These are phyloP conservation scores for Calonectria naviculata DNA, from an alignment of 2,329 filamentous ascomycete genomes.

Conservation along the genomic window DNA sequence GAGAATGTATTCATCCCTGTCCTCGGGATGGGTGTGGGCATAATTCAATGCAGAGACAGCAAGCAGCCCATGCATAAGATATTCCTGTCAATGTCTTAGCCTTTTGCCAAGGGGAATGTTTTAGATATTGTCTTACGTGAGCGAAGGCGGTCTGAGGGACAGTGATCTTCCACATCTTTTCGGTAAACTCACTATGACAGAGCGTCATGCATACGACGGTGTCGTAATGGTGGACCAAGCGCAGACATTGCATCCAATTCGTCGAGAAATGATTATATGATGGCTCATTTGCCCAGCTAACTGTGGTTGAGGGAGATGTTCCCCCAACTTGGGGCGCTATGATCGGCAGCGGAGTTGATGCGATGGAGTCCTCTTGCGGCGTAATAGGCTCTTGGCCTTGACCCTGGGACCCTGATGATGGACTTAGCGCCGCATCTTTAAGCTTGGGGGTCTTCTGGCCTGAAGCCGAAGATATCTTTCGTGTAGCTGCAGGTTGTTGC, in stretches of 20 bases:
- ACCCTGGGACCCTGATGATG: neutral
- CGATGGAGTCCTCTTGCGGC: neutral
- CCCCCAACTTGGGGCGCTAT: neutral
- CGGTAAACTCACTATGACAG: neutral
- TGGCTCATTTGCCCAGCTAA: neutral
- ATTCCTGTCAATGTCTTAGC: slow-evolving; percentile 16
- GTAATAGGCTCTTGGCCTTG: neutral
- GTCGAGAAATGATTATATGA: neutral
- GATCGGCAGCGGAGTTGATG: neutral
- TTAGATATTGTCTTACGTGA: slow-evolving; percentile 6
- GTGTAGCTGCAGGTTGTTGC: neutral
- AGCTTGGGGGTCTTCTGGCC: neutral
- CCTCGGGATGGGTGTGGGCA: slow-evolving; percentile 16
- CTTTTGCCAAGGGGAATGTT: neutral
- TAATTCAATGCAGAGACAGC: slow-evolving; percentile 25
- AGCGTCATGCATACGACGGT: slow-evolving; percentile 9
- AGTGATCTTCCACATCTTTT: slow-evolving; percentile 18
- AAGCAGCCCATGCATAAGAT: slow-evolving; percentile 28
- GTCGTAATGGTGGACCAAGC: slow-evolving; percentile 29
- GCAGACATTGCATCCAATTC: slow-evolving; percentile 29
- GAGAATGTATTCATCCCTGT: slow-evolving; percentile 23
- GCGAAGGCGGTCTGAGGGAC: slow-evolving; percentile 25
- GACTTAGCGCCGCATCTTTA: neutral
- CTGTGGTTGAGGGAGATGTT: neutral
- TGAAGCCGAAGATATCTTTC: neutral